phyloP scores from a whole-genome alignment of 139 green algal genomes.

The Nannochloris sp. region DNA sequence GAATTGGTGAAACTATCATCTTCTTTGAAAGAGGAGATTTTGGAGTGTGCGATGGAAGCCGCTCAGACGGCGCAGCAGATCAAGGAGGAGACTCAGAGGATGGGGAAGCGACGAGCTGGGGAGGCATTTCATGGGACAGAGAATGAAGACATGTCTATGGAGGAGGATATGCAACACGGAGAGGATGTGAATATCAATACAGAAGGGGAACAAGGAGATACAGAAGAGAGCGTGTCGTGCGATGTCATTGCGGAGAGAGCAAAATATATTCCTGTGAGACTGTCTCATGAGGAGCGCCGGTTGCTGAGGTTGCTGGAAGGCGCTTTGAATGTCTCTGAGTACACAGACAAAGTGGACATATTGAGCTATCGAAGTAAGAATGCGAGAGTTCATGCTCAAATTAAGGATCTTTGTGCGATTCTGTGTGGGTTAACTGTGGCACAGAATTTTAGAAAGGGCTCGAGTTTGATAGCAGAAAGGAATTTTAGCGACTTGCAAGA shows the following conservation, averaged over 20 bases:
- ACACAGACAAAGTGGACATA: constrained; percentile 90
- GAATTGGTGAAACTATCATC: constrained; percentile 28
- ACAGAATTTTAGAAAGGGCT: constrained; percentile 75
- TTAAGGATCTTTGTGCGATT: constrained; percentile 83
- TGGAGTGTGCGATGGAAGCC: not conserved
- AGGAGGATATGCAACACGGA: constrained; percentile 9
- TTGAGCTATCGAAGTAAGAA: constrained; percentile 67
- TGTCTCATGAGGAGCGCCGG: constrained; percentile 62
- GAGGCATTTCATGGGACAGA: not conserved
- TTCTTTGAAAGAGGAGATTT: constrained; percentile 6
- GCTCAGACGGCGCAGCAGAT: not conserved
- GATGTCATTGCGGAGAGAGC: constrained; percentile 45
- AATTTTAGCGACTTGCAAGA: constrained; percentile 60
- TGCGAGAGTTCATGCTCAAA: constrained; percentile 64
- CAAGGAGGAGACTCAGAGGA: not conserved
- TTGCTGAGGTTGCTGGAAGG: constrained; percentile 78
- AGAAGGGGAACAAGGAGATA: constrained; percentile 1
- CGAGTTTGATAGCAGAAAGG: constrained; percentile 70
- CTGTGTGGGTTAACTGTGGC: constrained; percentile 69
- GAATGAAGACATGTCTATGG: not conserved
- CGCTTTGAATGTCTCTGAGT: constrained; percentile 81
- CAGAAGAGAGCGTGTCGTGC: not conserved
- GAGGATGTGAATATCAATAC: constrained; percentile 7
- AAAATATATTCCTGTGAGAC: constrained; percentile 48
- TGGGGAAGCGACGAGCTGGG: not conserved